These are phyloP conservation scores for Plasmodium gallinaceum DNA, from an alignment of 169 alveolate genomes.

Conservation along the genomic window DNA sequence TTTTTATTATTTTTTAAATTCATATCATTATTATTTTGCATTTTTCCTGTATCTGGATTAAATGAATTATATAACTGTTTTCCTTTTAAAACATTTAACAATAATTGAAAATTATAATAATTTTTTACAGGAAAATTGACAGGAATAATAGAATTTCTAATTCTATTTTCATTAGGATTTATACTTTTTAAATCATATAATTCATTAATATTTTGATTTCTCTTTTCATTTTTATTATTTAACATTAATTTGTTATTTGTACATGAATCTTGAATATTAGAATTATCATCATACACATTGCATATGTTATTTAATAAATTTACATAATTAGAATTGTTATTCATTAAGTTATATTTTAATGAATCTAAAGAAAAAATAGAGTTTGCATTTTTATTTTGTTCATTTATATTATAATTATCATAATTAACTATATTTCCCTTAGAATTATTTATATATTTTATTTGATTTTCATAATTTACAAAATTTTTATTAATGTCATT, in stretches of 20 bases:
- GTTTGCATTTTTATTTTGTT: slow-evolving; percentile 4
- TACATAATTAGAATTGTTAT: slow-evolving; percentile 13
- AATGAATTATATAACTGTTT: slow-evolving; percentile 32
- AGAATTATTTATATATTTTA: slow-evolving; percentile 11
- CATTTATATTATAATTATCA: slow-evolving; percentile 13
- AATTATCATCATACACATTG: slow-evolving; percentile 1
- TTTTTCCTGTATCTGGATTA: slow-evolving; percentile 4
- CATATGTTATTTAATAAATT: slow-evolving; percentile 14
- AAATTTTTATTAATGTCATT: slow-evolving; percentile 1
- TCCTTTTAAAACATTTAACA: slow-evolving; percentile 28
- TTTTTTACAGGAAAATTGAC: slow-evolving; percentile 13
- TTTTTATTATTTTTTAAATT: slow-evolving; percentile 5
- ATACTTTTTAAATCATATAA: slow-evolving; percentile 6
- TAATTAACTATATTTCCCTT: slow-evolving; percentile 1
- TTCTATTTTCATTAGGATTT: slow-evolving; percentile 17
- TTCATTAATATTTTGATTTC: slow-evolving; percentile 3
- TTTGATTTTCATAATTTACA: slow-evolving; percentile 21
- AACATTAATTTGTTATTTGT: slow-evolving; percentile 1
- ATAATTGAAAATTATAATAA: slow-evolving; percentile 52
- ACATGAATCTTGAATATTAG: background rate
- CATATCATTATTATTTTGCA: background rate
- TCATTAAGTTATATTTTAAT: background rate
- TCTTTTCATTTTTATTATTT: background rate
- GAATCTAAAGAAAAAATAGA: background rate
- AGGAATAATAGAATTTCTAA: background rate